Conservation (phyloP, 345 rosid genomes). For the Corymbia maculata region DNA sequence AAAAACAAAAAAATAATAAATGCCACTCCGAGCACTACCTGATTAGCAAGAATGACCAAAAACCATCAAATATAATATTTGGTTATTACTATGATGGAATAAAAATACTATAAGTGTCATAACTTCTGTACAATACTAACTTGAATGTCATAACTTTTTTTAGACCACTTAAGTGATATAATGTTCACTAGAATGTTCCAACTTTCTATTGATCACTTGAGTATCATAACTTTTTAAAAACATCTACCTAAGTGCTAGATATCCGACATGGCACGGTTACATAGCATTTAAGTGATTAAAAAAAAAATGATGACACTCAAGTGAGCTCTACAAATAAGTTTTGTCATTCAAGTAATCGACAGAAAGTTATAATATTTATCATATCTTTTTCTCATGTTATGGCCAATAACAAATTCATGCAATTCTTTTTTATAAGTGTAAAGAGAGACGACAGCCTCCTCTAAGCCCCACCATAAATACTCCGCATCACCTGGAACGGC, state of each 20-base stretch:
- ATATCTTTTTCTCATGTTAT: neutral
- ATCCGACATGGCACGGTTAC: neutral
- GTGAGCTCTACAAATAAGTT: too few relatives aligned
- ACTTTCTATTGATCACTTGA: neutral
- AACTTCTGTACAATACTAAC: too few relatives aligned
- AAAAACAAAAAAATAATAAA: neutral
- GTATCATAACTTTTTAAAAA: too few relatives aligned
- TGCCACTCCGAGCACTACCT: neutral
- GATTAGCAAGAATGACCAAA: neutral
- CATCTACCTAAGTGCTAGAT: too few relatives aligned
- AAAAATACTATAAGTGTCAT: neutral
- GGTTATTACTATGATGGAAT: neutral
- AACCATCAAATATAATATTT: neutral
- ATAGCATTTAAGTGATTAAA: too few relatives aligned
- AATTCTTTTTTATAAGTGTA: neutral
- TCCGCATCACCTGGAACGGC: neutral
- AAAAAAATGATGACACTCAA: too few relatives aligned
- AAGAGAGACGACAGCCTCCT: neutral
- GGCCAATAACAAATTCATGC: neutral
- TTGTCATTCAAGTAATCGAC: too few relatives aligned
- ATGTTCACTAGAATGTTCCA: too few relatives aligned
- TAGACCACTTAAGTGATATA: too few relatives aligned
- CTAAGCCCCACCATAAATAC: neutral
- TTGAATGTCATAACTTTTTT: neutral
- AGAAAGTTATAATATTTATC: too few relatives aligned